A percentile compares a stretch with the other conserved stretches of the same genome.
phyloP scores from a whole-genome alignment of 768 basidiomycete genomes.

The Rhodotorula babjevae region DNA sequence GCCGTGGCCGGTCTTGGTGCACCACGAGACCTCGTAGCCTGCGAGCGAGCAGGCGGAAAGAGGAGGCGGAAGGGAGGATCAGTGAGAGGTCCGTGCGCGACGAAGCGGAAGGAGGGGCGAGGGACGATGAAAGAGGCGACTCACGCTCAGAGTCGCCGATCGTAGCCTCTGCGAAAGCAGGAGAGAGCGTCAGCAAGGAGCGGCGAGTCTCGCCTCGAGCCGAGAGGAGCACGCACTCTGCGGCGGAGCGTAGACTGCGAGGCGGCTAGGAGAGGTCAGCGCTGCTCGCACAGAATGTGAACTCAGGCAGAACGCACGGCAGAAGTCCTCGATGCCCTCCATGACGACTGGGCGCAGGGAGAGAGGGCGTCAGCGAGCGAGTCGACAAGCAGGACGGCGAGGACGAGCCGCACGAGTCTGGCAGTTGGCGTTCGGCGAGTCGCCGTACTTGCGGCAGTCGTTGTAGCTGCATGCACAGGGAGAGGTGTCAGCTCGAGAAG shows the following conservation, averaged over 20 bases:
- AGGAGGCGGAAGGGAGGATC: too few relatives aligned
- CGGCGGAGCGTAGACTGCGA: constrained; percentile 8
- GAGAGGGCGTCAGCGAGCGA: neutral
- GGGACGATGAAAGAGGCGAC: neutral
- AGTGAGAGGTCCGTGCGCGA: too few relatives aligned
- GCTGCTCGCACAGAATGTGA: neutral
- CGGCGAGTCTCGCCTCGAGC: neutral
- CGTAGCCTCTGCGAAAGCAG: neutral
- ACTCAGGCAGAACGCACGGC: neutral
- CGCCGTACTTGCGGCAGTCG: constrained; percentile 33
- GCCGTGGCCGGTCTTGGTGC: constrained; percentile 55
- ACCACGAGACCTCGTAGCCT: constrained; percentile 63
- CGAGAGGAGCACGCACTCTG: neutral
- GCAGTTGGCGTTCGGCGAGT: constrained; percentile 26
- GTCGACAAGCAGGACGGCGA: neutral
- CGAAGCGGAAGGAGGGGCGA: neutral
- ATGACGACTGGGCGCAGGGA: constrained; percentile 16
- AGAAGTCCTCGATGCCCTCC: constrained; percentile 54
- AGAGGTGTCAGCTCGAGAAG: neutral
- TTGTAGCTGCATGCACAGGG: constrained; percentile 17
- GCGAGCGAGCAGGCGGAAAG: constrained; percentile 24
- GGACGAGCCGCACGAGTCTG: constrained; percentile 19
- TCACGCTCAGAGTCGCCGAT: constrained; percentile 27
- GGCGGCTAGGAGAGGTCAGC: neutral
- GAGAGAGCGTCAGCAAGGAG: too few relatives aligned